Evolutionary conservation across 78 protist genomes (phyloP).

Genomic region (Mantamonas sphyraenae): DNA sequence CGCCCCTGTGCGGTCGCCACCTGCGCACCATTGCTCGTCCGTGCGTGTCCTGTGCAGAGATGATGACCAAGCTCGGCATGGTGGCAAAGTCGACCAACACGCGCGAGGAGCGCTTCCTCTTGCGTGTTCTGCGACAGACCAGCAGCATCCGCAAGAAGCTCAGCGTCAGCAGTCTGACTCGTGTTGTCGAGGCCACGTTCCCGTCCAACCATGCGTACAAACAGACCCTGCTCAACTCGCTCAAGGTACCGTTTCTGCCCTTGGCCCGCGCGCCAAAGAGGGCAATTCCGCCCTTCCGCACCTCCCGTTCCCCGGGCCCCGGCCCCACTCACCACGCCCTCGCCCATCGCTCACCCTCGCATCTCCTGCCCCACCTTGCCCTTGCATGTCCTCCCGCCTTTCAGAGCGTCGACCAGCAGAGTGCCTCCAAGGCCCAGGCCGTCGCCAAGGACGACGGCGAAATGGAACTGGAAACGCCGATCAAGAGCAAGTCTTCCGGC

Average conservation of each 20-base stretch:
- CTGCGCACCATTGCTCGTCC: too few species aligned
- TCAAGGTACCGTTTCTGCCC: neutral
- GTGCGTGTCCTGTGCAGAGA: too few species aligned
- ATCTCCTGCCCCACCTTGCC: neutral
- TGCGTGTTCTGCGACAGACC: constrained; percentile 45
- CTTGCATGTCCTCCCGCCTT: too few species aligned
- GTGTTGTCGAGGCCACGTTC: constrained; percentile 6
- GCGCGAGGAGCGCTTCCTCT: constrained; percentile 41
- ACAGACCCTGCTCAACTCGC: neutral
- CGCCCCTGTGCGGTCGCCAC: too few species aligned
- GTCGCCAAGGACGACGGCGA: constrained; percentile 17
- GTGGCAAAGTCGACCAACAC: constrained; percentile 33
- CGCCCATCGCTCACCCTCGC: neutral
- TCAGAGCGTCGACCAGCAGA: too few species aligned
- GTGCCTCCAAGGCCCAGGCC: neutral
- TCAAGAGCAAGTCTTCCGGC: too few species aligned
- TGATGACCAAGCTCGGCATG: too few species aligned
- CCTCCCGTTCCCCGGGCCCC: neutral
- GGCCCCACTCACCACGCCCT: neutral
- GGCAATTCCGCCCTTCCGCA: neutral
- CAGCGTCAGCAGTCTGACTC: constrained; percentile 12
- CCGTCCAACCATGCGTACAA: neutral
- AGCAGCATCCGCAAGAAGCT: constrained; percentile 28
- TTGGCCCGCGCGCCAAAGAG: neutral
- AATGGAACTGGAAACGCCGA: neutral